Evolutionary conservation across 2,329 filamentous ascomycete genomes (phyloP), one percentile per base, ranked within the genome.

Genomic region (Colletotrichum siamense): DNA sequence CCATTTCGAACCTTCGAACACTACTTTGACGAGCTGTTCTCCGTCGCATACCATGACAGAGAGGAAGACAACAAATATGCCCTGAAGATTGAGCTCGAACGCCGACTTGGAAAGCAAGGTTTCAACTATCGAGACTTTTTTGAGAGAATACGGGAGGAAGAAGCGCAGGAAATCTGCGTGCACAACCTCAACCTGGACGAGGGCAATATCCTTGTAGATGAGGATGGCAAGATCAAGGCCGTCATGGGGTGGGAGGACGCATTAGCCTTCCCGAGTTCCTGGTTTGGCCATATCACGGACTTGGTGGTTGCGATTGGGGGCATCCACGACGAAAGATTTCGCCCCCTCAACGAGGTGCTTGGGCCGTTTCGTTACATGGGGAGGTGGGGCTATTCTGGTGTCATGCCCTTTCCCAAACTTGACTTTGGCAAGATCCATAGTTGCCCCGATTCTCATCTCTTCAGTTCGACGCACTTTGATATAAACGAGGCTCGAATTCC

Each of bases 171-270:
- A 12, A 28, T 76, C 12, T 63, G 57, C 4, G 24, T 79, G 4
- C 52, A 62, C n/a, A 71, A 78, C 36, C 55, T 59, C 5, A 75
- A 78, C 24, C 61, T 78, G 15, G 71, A 75, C 8, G 59, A 44
- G 15, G 49, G 71, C 8, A 73, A 77, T 8, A 49, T 79, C 8
- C 71, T 78, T 6, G 39, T 75, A 9, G 69, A 69, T 39, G 49
- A 28, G 6, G 24, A 55, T 18, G 39, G 44, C 8, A 24, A 68
- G 26, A 44, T 78, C 16, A 18, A 55, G 5, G 66, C 65, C 49
- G 55, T 79, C 9, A 34, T 79, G 61, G 78, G 76, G 5, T 79
- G 77, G 74, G 78, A 78, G 15, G 36, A 69, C 32, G 67, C 71
- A n/a, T 36, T 57, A 2, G 22, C 75, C 16, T 57, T 78, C 39